Percentiles rank a stretch among this genome's conserved stretches.
phyloP scores from a whole-genome alignment of 164 flowering plant species.

The Nelumbo lutea region DNA sequence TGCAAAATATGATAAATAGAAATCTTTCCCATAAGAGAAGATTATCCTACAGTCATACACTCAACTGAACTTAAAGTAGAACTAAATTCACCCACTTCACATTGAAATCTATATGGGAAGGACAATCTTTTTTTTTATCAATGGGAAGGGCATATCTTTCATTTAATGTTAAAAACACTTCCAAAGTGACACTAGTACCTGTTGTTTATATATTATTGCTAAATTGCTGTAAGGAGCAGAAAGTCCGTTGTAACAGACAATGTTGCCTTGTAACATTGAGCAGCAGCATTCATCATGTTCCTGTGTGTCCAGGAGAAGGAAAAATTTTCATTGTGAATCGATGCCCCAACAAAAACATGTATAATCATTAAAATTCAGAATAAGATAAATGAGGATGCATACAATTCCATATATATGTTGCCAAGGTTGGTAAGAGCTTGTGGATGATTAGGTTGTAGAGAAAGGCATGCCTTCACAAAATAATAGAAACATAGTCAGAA shows the following conservation, averaged over 20 bases:
- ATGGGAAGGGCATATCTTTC: background rate
- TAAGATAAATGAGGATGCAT: constrained; percentile 6
- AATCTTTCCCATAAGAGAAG: background rate
- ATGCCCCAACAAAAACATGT: background rate
- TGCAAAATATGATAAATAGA: too few species aligned
- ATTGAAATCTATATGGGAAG: too few species aligned
- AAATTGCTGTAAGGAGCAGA: constrained; percentile 98
- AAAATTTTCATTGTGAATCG: background rate
- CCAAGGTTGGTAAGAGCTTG: constrained; percentile 98
- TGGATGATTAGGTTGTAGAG: constrained; percentile 85
- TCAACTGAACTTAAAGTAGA: too few species aligned
- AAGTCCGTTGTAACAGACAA: constrained; percentile 78
- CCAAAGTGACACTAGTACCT: constrained; percentile 38
- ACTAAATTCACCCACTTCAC: too few species aligned
- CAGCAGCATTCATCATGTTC: constrained; percentile 81
- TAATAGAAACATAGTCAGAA: constrained; percentile 10
- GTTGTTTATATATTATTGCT: constrained; percentile 94
- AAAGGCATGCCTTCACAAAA: constrained; percentile 71
- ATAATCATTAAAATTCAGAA: background rate
- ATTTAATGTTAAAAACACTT: background rate
- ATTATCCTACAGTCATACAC: too few species aligned
- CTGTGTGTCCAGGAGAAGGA: constrained; percentile 31
- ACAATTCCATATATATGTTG: constrained; percentile 97
- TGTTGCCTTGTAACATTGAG: constrained; percentile 89
- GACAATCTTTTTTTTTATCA: background rate